phyloP scores from a whole-genome alignment of 2,329 filamentous ascomycete species.

The Exophiala calicioides region DNA sequence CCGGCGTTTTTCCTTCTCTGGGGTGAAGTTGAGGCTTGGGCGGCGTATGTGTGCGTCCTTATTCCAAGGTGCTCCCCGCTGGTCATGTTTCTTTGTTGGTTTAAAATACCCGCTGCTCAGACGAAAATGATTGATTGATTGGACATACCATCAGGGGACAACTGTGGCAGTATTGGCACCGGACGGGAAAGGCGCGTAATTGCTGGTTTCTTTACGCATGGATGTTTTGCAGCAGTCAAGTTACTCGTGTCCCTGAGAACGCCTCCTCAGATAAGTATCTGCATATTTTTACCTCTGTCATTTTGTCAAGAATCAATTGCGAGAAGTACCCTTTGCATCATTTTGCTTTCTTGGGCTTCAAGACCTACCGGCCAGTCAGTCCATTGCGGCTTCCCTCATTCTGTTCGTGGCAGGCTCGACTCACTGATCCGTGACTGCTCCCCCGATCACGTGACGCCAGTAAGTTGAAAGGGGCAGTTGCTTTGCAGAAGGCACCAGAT shows the following conservation, averaged over 20 bases:
- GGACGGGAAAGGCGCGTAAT: constrained; percentile 16
- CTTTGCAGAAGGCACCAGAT: no score
- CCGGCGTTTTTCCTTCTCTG: constrained; percentile 21
- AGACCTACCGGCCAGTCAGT: no score
- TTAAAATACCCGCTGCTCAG: constrained; percentile 29
- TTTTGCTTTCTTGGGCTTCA: no score
- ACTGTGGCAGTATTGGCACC: constrained; percentile 20
- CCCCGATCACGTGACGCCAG: no score
- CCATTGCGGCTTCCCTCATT: no score
- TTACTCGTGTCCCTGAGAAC: no score
- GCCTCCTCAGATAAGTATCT: no score
- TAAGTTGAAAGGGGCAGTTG: no score
- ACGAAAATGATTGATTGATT: constrained; percentile 30
- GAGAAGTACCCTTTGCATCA: no score
- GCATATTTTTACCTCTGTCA: constrained; percentile 4
- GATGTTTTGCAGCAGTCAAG: constrained; percentile 8
- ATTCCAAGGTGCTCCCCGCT: constrained; percentile 11
- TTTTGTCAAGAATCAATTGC: background rate
- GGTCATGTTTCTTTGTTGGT: constrained; percentile 17
- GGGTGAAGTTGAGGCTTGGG: constrained; percentile 17
- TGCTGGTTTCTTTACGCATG: constrained; percentile 5
- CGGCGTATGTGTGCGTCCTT: constrained; percentile 13
- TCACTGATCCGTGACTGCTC: no score
- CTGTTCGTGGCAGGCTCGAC: no score
- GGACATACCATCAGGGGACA: constrained; percentile 25